Conservation (phyloP, 495 filamentous ascomycete genomes). For the Lophiotrema nucula region DNA sequence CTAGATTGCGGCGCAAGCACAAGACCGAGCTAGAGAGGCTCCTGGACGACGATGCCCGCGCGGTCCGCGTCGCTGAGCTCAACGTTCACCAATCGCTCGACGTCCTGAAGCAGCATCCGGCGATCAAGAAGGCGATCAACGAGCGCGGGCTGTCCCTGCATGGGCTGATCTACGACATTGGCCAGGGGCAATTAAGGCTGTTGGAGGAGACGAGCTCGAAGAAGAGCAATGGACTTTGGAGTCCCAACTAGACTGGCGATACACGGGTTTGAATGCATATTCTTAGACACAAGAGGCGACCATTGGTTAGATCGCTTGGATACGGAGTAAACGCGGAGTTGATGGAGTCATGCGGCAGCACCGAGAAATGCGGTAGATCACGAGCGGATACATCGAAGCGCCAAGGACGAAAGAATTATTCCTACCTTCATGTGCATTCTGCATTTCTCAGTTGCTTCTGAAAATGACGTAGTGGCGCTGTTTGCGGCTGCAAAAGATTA, state of each 20-base stretch:
- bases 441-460: not conserved
- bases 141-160: conserved; percentile 44
- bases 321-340: not conserved
- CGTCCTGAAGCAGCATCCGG: conserved; percentile 37
- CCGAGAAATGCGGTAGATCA: not conserved
- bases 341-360: not conserved
- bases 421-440: not conserved
- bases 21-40: conserved; percentile 34
- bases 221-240: conserved; percentile 30
- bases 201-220: conserved; percentile 31
- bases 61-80: conserved; percentile 39
- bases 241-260: not conserved
- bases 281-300: not conserved
- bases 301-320: not conserved
- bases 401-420: not conserved
- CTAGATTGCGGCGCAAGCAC: conserved; percentile 29
- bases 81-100: conserved; percentile 43
- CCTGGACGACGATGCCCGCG: conserved; percentile 30
- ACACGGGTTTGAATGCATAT: not conserved
- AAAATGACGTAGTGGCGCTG: not conserved
- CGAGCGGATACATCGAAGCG: not conserved
- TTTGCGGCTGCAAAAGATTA: not conserved
- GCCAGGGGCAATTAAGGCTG: conserved; percentile 38
- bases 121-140: conserved; percentile 40
- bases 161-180: conserved; percentile 45